A percentile compares a stretch with the other conserved stretches of the same genome.
phyloP scores from a whole-genome alignment of 2,329 filamentous ascomycete genomes.

The Orbilia javanica region DNA sequence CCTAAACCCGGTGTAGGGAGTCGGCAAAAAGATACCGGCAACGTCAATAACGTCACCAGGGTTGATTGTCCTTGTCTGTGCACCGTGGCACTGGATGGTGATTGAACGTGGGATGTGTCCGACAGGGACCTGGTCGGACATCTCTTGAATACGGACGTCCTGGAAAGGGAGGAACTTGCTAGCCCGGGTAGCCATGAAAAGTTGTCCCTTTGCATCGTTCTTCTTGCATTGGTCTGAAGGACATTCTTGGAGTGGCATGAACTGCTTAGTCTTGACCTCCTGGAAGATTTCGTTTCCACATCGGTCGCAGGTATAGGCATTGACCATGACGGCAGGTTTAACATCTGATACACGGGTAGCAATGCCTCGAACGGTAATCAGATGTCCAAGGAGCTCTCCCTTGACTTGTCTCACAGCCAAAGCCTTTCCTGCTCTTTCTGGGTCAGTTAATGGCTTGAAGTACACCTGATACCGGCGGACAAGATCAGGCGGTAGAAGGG shows the following conservation, averaged over 20 bases:
- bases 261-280: conserved; percentile 90
- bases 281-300: conserved; percentile 99
- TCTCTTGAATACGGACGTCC: conserved; percentile 97
- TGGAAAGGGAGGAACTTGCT: conserved; percentile 98
- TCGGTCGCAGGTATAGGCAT: conserved; percentile 96
- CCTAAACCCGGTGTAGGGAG: conserved; percentile 98
- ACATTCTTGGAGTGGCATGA: conserved; percentile 86
- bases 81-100: conserved; percentile 89
- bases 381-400: conserved; percentile 89
- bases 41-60: conserved; percentile 95
- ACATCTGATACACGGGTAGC: conserved; percentile 96
- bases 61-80: conserved; percentile 85
- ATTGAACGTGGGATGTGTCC: conserved; percentile 94
- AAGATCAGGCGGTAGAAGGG: conserved; percentile 90
- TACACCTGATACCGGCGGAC: conserved; percentile 94
- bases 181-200: conserved; percentile 93
- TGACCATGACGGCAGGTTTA: conserved; percentile 96
- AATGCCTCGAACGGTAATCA: conserved; percentile 95
- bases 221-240: conserved; percentile 88
- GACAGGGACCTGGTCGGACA: conserved; percentile 98
- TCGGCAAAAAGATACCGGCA: conserved; percentile 94
- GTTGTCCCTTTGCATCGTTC: conserved; percentile 92
- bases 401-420: conserved; percentile 93
- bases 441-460: conserved; percentile 89
- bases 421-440: conserved; percentile 71